phyloP scores from a whole-genome alignment of 1,284 basidiomycete species.

The Rhodotorula sp. region DNA sequence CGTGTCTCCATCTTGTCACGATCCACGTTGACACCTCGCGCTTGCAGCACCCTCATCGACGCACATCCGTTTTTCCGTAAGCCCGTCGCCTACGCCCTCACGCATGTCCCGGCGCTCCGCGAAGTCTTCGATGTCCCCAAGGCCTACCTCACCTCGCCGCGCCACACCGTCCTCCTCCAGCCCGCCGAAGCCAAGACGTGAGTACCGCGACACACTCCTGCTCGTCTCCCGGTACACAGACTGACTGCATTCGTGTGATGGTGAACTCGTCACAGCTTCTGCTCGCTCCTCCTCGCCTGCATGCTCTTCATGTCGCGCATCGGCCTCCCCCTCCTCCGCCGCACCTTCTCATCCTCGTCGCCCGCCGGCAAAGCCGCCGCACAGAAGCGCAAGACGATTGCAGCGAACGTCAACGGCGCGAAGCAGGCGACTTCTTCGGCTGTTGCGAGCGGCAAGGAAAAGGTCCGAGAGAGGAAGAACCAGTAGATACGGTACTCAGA shows the following conservation, averaged over 20 bases:
- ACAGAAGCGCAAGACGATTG: neutral
- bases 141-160: constrained; percentile 25
- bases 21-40: neutral
- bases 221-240: neutral
- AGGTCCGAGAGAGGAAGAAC: constrained; percentile 22
- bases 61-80: constrained; percentile 40
- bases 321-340: constrained; percentile 7
- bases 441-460: constrained; percentile 4
- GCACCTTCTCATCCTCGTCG: neutral
- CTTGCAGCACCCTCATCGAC: constrained; percentile 38
- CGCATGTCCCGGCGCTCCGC: constrained; percentile 21
- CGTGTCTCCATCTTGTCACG: neutral
- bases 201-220: neutral
- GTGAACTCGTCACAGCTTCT: constrained; percentile 14
- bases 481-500: constrained; percentile 6
- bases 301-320: constrained; percentile 31
- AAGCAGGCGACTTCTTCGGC: neutral
- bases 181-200: constrained; percentile 39
- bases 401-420: neutral
- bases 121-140: constrained; percentile 32
- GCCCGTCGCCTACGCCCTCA: constrained; percentile 26
- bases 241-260: neutral
- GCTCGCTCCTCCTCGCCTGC: constrained; percentile 33
- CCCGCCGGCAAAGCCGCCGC: neutral
- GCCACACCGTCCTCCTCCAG: constrained; percentile 17